Evolutionary conservation across 306 rosid species (phyloP), one percentile per base, ranked within the genome.

Genomic region (Citrullus amarus): DNA sequence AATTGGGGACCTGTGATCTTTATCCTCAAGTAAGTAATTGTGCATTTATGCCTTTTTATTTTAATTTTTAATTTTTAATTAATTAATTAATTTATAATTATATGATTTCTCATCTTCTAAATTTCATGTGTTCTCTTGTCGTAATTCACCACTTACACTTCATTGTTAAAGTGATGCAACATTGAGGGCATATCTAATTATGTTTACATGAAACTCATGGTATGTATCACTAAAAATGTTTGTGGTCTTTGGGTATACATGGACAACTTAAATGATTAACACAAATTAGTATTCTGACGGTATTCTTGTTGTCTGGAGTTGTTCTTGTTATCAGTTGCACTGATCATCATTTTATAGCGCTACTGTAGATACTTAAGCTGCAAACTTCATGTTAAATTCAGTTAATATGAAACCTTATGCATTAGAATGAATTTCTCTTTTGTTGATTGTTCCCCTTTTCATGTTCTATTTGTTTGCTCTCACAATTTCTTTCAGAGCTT

Each of bases 1-100:
- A 95, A 84, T 80, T 95, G 90, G 99, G 98, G 78, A 92, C 93
- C 77, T 96, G 99, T 84, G 97, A 96, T 85, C 98, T 96, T 83
- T 96, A 93, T 81, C 99, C 98, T 56, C 99, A 93, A 85, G 98
- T 93, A 85, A 90, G 86, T 44, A 44, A 41, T 51, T 82, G 43
- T 60, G 79, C 57, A 22, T 9, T 28, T 30, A 76, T 54, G 68
- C 8, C 50, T 46, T 11, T 46, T 28, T 44, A 41, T 14, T 56
- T 34, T 34, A 34, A 36, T 4, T 36, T 36, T 36, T 4, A 36
- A 4, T 36, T 36, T 36, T 36, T 36, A 3, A 36, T 36, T 36
- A 36, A 36, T 25, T 25, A 25, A 25, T 25, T 2, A 34, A 2
- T 34, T 34, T 34, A 36, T 3, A 48, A 25, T 36, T n/a, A 34